Evolutionary conservation across 306 rosid species (phyloP), one percentile per base, ranked within the genome.

Genomic region (Betula pendula): DNA sequence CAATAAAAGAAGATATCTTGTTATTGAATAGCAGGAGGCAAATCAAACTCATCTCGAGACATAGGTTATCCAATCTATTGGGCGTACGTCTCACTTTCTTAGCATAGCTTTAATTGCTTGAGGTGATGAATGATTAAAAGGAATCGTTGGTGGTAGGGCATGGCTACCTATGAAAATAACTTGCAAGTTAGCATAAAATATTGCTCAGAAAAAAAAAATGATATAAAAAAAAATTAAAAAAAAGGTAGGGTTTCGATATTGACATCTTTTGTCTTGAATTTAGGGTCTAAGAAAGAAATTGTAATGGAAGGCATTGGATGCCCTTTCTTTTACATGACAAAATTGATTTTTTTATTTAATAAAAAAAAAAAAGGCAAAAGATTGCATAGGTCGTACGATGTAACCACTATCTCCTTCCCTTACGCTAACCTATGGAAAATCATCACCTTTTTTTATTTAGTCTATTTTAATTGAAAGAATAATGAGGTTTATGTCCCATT

Each of bases 71-170:
- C 70, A 58, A 58, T 4, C 17, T 42, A 58, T 16, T 10, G 19
- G 22, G 49, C 31, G 33, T 2, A 29, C 2, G 55, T 42, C 68
- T 79, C 68, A 55, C 13, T 55, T 63, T 71, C 58, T 2, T 75
- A 70, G 72, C 62, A 19, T 63, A 49, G 68, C 67, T 56, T 75
- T 83, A 76, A 56, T 75, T 79, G 81, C 76, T 79, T 20, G 14
- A 75, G 72, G 20, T 24, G 71, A 71, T 77, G 76, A 76, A 76
- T 73, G 75, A 75, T 77, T 68, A 55, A 58, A 71, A 68, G 77
- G 77, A 72, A 76, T 80, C 76, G 15, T 80, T 77, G 52, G 68
- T 59, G 72, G 87, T 72, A 48, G 84, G 81, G 31, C 72, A 53
- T 45, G 68, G 15, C 71, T 56, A 20, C 63, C 76, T n/a, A 35